Evolutionary conservation across 305 asterid genomes (phyloP), one percentile per base, ranked within the genome.

Genomic region (Solanum hybrid): DNA sequence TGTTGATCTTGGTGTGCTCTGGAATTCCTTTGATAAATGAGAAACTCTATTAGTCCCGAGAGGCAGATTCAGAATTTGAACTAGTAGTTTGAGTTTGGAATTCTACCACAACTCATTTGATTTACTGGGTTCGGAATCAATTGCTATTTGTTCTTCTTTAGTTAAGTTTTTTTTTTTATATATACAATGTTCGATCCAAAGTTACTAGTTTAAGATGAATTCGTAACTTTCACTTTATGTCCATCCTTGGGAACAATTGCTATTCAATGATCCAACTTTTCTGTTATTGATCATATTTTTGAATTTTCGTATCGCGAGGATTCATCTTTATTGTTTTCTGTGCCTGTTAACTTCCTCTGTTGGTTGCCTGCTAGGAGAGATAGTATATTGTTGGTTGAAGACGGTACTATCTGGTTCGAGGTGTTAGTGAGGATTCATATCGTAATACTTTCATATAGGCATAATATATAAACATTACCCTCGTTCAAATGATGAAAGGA

Each of bases 1-100:
- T 75, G 93, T 96, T 39, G 99, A 97, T 93, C 91, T 97, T 88
- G 96, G 95, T 79, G 94, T 95, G 78, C 94, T 97, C 27, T 97
- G 97, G 98, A 94, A 95, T 91, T 91, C 95, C 68, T 88, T 97
- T 10, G 93, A 91, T n/a, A 91, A 93, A 70, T 85, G 89, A 90
- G 79, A 15, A 29, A 57, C 24, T 27, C 27, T 65, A 65, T 22
- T 65, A 65, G 73, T 65, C 73, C 12, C 1, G 73, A 22, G 12
- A 22, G 73, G 73, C 26, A 8, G 26, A 61, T 61, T 61, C 72
- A 20, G 2, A 61, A 20, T 61, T 57, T 61, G 5, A 61, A 61
- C 11, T 61, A 61, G 72, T 61, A 20, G 26, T 20, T 61, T 5
- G 72, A 61, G 26, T 61, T 61, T 61, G 72, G 72, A 61, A 61